A percentile compares a stretch with the other conserved stretches of the same genome.
phyloP scores from a whole-genome alignment of 2,329 filamentous ascomycete genomes.

The Annulohypoxylon truncatum region DNA sequence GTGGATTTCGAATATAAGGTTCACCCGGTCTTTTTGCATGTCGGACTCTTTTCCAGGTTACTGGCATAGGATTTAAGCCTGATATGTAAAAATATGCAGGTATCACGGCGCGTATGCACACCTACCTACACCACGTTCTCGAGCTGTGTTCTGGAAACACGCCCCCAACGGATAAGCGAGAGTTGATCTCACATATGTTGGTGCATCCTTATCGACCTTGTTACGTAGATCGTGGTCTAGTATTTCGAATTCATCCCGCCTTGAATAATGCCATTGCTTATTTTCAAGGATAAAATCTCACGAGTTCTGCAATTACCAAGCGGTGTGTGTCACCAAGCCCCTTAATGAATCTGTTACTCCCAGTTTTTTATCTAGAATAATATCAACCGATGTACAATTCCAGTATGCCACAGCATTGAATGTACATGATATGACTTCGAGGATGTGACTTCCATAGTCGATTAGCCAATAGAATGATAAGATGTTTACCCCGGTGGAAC shows the following conservation, averaged over 20 bases:
- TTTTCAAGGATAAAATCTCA: not conserved
- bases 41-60: not conserved
- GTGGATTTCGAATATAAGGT: conserved; percentile 11
- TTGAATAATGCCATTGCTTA: not conserved
- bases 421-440: not conserved
- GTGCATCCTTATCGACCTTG: not conserved
- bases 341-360: not conserved
- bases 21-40: conserved; percentile 2
- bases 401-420: not conserved
- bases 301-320: not conserved
- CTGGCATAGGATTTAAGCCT: conserved; percentile 7
- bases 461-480: conserved; percentile 18
- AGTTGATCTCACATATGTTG: conserved; percentile 13
- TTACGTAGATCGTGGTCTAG: not conserved
- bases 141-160: conserved; percentile 34
- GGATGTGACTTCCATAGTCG: not conserved
- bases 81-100: conserved; percentile 27
- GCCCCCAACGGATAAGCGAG: conserved; percentile 27
- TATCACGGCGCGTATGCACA: conserved; percentile 49
- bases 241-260: not conserved
- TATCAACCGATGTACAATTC: too few species aligned
- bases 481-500: conserved; percentile 7
- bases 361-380: not conserved
- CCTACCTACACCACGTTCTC: conserved; percentile 34
- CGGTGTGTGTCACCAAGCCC: not conserved